phyloP scores from a whole-genome alignment of 305 asterid genomes.

The Fraxinus paxiana region DNA sequence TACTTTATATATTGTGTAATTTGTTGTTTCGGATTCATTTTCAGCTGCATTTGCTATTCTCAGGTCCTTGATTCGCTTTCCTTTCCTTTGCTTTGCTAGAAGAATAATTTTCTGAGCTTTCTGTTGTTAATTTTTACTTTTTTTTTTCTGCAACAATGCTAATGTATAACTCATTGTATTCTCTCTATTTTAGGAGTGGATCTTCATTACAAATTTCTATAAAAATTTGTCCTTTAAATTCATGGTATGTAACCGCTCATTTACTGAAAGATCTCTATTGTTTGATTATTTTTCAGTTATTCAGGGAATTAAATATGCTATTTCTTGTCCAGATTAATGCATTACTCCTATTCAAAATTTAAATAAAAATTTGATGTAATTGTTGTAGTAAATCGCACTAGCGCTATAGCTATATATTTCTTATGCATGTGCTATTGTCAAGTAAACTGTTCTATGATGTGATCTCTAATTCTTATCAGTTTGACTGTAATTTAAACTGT shows the following conservation, averaged over 20 bases:
- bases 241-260: conserved; percentile 24
- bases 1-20: neutral
- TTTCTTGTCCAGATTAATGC: conserved; percentile 13
- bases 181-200: conserved; percentile 22
- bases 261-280: neutral
- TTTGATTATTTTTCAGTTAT: conserved; percentile 11
- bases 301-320: neutral
- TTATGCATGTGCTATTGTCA: neutral
- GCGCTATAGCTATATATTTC: conserved; percentile 11
- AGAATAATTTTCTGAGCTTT: neutral
- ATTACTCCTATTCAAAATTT: conserved; percentile 13
- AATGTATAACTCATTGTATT: conserved; percentile 5
- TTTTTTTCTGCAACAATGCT: conserved; percentile 17
- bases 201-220: conserved; percentile 24
- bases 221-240: neutral
- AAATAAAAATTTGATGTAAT: conserved; percentile 18
- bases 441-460: conserved; percentile 14
- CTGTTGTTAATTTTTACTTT: neutral
- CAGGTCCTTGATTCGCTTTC: neutral
- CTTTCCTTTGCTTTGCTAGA: conserved; percentile 13
- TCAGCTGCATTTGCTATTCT: conserved; percentile 3
- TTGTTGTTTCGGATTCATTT: conserved; percentile 17
- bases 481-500: conserved; percentile 5
- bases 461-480: conserved; percentile 3
- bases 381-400: conserved; percentile 16